Base-by-base conservation (phyloP, 495 filamentous ascomycete species). In the Tuber borchii region DNA sequence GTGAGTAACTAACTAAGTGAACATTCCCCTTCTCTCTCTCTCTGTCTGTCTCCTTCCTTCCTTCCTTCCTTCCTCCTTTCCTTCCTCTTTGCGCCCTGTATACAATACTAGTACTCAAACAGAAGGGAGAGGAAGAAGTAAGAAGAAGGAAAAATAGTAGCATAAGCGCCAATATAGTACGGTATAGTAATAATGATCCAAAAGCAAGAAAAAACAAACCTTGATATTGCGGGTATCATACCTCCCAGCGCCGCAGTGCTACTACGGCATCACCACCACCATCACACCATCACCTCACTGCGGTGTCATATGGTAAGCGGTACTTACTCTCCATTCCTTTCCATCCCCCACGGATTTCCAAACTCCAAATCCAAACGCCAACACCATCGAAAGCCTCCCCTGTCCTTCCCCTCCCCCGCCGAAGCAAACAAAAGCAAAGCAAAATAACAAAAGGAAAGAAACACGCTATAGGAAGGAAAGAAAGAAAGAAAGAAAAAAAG, bases 351-450 rank as follows among this genome's bases (percentile, higher is more conserved):
- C 26, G 6, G 0, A 16, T 61, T 61, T 31, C 51, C 51, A 31
- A 65, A 65, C 31, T 65, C 56, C 56, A 65, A 65, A 65, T 65
- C 56, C 26, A 34, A 65, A 65, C 56, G 56, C 56, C 56, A 19
- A 34, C 56, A 65, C 14, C 5, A 14, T 37, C 31, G 12, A 34
- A 65, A 34, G 34, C 56, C 56, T 34, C 26, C 56, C 56, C 17
- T 4, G 6, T 2, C 12, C 56, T 1, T 14, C 56, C 26, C 17
- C 16, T 19, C 45, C 45, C n/a, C 51, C 48, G 48, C 48, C 22
- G 10, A 9, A 31, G 26, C 14, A 65, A 17, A 34, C 14, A 65
- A 17, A 34, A 26, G 2, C 34, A 65, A 34, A 46, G 45, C 1
- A 19, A 46, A 19, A 4, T 16, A 46, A 65, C 56, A 65, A 65